These are phyloP conservation scores for Suhomyces faveliae DNA, from an alignment of 805 yeast species.

Conservation along the genomic window DNA sequence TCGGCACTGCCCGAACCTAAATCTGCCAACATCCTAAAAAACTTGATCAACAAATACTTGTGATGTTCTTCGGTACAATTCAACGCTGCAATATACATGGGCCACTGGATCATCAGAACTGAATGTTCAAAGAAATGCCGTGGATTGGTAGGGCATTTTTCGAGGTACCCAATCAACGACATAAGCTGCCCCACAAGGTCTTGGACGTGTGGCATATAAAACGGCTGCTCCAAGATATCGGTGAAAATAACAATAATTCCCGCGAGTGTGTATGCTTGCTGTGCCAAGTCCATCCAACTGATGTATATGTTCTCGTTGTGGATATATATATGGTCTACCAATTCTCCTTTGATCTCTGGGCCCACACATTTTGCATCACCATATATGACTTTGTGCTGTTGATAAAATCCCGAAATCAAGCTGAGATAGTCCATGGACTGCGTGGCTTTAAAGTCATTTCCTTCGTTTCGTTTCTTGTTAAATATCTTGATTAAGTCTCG, in stretches of 20 bases:
- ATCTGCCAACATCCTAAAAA: constrained; percentile 39
- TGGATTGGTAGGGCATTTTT: constrained; percentile 15
- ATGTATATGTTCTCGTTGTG: constrained; percentile 17
- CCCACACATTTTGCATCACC: constrained; percentile 29
- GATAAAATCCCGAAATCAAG: constrained; percentile 30
- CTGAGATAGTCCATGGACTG: constrained; percentile 24
- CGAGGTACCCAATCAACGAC: constrained; percentile 21
- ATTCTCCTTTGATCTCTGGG: constrained; percentile 23
- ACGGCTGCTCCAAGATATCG: constrained; percentile 29
- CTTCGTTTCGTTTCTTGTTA: constrained; percentile 19
- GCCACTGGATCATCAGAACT: constrained; percentile 55
- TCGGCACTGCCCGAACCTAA: constrained; percentile 54
- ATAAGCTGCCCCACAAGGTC: constrained; percentile 29
- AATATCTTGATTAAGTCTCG: constrained; percentile 42
- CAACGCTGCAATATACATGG: constrained; percentile 50
- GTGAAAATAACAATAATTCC: constrained; percentile 35
- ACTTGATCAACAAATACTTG: constrained; percentile 34
- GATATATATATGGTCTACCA: constrained; percentile 11
- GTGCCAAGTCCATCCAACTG: constrained; percentile 57
- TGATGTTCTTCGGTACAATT: constrained; percentile 38
- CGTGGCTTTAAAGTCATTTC: constrained; percentile 13
- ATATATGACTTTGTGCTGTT: constrained; percentile 27
- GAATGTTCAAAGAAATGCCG: constrained; percentile 25
- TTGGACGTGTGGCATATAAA: constrained; percentile 34
- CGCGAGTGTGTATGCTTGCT: constrained; percentile 43